Evolutionary conservation across 371 early-diverging fungal species (phyloP), one percentile per base, ranked within the genome.

Genomic region (Mucor piriformis): DNA sequence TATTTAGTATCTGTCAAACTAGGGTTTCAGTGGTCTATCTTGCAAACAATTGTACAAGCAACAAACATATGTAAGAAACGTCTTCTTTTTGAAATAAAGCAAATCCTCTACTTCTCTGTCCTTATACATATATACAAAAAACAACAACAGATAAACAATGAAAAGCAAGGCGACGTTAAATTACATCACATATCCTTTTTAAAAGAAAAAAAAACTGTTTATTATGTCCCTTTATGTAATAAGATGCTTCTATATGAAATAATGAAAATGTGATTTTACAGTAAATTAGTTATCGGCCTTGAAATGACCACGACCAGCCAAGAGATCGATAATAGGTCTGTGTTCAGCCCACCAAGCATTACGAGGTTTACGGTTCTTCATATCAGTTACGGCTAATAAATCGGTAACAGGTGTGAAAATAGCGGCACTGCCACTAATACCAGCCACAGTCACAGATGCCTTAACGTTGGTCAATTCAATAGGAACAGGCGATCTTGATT

Each of bases 261-360:
- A 24, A 46, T 46, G 12, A 46, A 46, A 46, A 46, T 46, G 25
- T 20, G 18, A 12, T n/a, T n/a, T 20, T 20, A 44, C 18, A 44
- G 3, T 8, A 20, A 20, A 23, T 10, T 13, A 24, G 8, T 13
- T 3, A 24, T 46, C 7, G 21, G 11, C 5, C 13, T 46, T 24
- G 15, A 66, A 66, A 16, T 42, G 46, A 34, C 48, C 59, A 35
- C 67, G 76, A 24, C 65, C 75, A 62, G 77, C 69, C 47, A 80
- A 63, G 12, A 80, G 52, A 54, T 80, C 81, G 38, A 80, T 70
- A 16, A 80, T 47, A 6, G 70, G 70, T 53, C 77, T 66, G 51
- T 85, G 81, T 16, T 78, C 76, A 73, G 81, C 79, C 97, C 97
- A 97, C 95, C 94, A 94, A 11, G 85, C 76, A 23, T 76, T 73